phyloP scores from a whole-genome alignment of 2,329 filamentous ascomycete genomes.

The Chaetoscypha palmicola region DNA sequence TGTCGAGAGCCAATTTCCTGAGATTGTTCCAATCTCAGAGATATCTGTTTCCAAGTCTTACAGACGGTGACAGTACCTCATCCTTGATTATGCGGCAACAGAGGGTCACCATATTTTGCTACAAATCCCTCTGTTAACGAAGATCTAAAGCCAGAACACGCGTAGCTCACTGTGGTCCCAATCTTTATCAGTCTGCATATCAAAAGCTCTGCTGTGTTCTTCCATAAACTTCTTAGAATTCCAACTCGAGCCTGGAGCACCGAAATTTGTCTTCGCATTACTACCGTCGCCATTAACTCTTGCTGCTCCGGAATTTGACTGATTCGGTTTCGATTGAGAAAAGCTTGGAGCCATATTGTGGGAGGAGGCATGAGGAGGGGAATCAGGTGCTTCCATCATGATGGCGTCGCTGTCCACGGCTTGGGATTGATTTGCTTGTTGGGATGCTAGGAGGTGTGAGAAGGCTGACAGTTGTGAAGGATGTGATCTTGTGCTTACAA shows the following conservation, averaged over 20 bases:
- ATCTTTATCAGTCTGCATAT: constrained; percentile 43
- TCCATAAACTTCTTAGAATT: constrained; percentile 50
- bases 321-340: not conserved
- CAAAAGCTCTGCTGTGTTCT: constrained; percentile 44
- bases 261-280: constrained; percentile 21
- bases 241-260: constrained; percentile 44
- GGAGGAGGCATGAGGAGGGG: constrained; percentile 13
- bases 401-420: constrained; percentile 10
- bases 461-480: no score
- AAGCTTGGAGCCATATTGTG: not conserved
- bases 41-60: no score
- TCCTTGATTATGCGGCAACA: no score
- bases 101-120: constrained; percentile 41
- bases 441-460: no score
- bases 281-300: constrained; percentile 9
- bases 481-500: no score
- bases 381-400: constrained; percentile 27
- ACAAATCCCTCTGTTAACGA: constrained; percentile 2
- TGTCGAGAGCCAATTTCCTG: no score
- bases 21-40: no score
- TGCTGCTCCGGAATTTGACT: constrained; percentile 1
- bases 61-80: no score
- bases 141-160: not conserved
- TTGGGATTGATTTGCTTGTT: no score
- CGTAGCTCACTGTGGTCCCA: constrained; percentile 39